Evolutionary conservation across 2,329 filamentous ascomycete genomes (phyloP).

Genomic region (Botrytis fragariae): DNA sequence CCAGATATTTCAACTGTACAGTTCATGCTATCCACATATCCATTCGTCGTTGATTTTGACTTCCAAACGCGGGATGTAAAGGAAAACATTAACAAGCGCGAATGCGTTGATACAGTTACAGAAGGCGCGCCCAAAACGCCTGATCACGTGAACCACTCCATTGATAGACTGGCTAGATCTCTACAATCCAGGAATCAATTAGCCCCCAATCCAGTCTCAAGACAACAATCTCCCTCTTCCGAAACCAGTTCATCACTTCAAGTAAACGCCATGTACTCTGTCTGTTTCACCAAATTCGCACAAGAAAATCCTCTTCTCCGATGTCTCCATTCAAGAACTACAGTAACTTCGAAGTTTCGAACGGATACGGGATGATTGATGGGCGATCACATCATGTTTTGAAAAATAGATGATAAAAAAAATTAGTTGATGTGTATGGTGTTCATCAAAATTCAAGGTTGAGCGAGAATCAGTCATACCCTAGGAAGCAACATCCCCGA

Average conservation of each 20-base stretch:
- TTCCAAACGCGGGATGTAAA: not conserved
- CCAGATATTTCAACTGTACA: not conserved
- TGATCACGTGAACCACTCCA: constrained; percentile 13
- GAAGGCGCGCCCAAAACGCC: constrained; percentile 16
- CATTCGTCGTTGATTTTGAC: not conserved
- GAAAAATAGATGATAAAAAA: not conserved
- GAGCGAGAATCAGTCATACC: constrained; percentile 15
- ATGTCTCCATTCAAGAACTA: constrained; percentile 11
- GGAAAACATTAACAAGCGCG: not conserved
- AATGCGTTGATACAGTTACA: constrained; percentile 18
- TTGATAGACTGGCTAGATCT: not conserved
- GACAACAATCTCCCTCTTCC: not conserved
- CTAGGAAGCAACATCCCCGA: constrained; percentile 11
- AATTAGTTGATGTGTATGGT: not conserved
- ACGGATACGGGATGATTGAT: constrained; percentile 16
- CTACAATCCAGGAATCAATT: not conserved
- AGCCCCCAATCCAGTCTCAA: not conserved
- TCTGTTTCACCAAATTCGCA: not conserved
- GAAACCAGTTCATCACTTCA: not conserved
- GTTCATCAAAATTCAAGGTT: constrained; percentile 16
- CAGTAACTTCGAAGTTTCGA: constrained; percentile 16
- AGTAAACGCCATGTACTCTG: not conserved
- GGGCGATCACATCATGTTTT: constrained; percentile 15
- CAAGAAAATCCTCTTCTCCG: constrained; percentile 11
- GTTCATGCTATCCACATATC: not conserved